These are phyloP conservation scores for Phellopilus nigrolimitatus DNA, from an alignment of 1,284 basidiomycete genomes.

Conservation along the genomic window DNA sequence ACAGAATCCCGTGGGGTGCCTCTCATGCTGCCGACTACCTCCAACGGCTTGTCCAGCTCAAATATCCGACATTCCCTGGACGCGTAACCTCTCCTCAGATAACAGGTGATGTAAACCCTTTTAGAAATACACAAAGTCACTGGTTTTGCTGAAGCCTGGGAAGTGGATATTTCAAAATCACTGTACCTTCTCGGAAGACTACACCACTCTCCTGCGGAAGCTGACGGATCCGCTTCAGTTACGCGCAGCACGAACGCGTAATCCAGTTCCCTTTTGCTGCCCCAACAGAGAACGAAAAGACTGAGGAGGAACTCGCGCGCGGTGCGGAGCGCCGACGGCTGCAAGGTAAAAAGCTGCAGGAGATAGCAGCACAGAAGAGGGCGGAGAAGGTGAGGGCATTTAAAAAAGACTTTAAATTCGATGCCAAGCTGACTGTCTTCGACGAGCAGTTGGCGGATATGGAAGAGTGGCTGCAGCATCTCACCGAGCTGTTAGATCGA, in stretches of 20 bases:
- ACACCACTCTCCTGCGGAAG: constrained; percentile 59
- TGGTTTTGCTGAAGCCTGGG: constrained; percentile 4
- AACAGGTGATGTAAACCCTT: constrained; percentile 29
- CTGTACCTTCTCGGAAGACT: constrained; percentile 83
- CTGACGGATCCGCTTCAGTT: constrained; percentile 63
- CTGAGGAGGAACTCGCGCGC: constrained; percentile 83
- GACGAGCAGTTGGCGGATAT: constrained; percentile 61
- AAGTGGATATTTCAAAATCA: constrained; percentile 89
- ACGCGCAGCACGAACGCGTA: constrained; percentile 63
- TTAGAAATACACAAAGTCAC: not conserved
- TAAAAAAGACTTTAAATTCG: not conserved
- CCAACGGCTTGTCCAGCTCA: constrained; percentile 89
- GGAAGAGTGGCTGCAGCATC: constrained; percentile 76
- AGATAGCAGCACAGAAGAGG: constrained; percentile 85
- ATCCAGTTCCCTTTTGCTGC: constrained; percentile 82
- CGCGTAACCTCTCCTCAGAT: constrained; percentile 47
- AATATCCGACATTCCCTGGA: constrained; percentile 84
- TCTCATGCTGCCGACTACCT: constrained; percentile 88
- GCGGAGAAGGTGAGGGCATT: constrained; percentile 70
- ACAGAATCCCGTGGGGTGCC: constrained; percentile 91
- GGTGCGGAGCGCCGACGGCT: constrained; percentile 79
- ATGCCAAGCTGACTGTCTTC: not conserved
- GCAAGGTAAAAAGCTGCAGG: constrained; percentile 84
- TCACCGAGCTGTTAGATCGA: constrained; percentile 63
- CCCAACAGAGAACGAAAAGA: constrained; percentile 77